phyloP scores from a whole-genome alignment of 1,284 basidiomycete genomes.

The Cystobasidium pallidum region DNA sequence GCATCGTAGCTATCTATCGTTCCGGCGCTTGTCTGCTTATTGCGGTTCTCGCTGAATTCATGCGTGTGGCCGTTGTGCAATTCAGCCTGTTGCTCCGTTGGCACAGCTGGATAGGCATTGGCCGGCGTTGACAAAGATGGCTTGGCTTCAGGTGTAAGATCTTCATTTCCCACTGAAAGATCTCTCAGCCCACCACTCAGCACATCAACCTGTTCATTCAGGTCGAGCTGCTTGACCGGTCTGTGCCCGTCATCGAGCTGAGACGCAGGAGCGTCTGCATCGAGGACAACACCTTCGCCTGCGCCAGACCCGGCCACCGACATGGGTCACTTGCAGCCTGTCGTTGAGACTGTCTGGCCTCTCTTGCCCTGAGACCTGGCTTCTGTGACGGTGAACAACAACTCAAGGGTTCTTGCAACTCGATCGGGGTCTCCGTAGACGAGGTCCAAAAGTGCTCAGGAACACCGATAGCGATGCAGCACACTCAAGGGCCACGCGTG shows the following conservation, averaged over 20 bases:
- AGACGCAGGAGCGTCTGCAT: conserved; percentile 4
- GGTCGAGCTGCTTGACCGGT: conserved; percentile 4
- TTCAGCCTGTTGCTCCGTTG: conserved; percentile 1
- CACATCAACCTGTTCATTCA: not conserved
- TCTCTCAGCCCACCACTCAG: not conserved
- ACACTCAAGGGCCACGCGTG: too few species aligned
- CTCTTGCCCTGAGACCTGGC: not conserved
- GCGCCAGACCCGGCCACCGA: conserved; percentile 32
- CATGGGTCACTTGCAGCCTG: conserved; percentile 6
- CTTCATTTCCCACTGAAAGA: not conserved
- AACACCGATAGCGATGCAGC: too few species aligned
- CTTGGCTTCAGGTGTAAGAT: not conserved
- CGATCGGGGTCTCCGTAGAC: conserved; percentile 17
- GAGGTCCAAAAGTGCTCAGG: not conserved
- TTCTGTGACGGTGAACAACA: not conserved
- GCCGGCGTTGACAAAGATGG: not conserved
- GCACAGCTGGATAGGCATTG: conserved; percentile 7
- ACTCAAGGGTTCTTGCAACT: not conserved
- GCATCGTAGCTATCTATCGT: conserved; percentile 21
- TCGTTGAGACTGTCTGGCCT: too few species aligned
- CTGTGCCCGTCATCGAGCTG: conserved; percentile 24
- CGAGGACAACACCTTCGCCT: conserved; percentile 37
- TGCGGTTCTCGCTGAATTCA: conserved; percentile 2
- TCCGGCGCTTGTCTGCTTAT: not conserved
- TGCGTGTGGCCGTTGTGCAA: not conserved